Percentiles rank a stretch among this genome's conserved stretches.
phyloP scores from a whole-genome alignment of 2,329 filamentous ascomycete genomes.

The Diplodia corticola region DNA sequence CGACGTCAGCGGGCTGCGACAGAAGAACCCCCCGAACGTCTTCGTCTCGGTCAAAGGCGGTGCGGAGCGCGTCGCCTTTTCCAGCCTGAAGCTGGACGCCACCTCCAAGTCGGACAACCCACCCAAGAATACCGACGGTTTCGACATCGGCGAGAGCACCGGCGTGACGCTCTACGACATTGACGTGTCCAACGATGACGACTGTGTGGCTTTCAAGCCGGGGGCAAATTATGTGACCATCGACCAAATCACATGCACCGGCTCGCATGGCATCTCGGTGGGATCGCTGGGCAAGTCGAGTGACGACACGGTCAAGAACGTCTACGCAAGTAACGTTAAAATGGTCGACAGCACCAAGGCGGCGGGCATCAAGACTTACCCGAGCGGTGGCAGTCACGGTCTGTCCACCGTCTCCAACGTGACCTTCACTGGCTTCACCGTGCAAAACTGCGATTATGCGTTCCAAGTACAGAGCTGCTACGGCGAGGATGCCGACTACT shows the following conservation, averaged over 20 bases:
- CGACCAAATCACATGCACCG: constrained; percentile 46
- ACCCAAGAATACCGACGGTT: constrained; percentile 48
- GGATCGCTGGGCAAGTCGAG: constrained; percentile 47
- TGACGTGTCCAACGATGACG: constrained; percentile 45
- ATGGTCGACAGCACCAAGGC: constrained; percentile 49
- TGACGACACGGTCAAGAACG: constrained; percentile 46
- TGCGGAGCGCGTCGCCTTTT: constrained; percentile 40
- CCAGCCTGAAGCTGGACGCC: constrained; percentile 42
- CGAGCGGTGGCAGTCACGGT: constrained; percentile 40
- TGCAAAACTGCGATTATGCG: constrained; percentile 45
- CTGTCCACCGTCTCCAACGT: constrained; percentile 44
- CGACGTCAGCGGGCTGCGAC: constrained; percentile 39
- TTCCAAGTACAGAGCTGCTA: constrained; percentile 52
- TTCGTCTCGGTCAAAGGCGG: constrained; percentile 45
- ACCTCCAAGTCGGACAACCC: constrained; percentile 41
- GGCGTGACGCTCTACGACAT: constrained; percentile 42
- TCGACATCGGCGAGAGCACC: constrained; percentile 44
- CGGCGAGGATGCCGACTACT: constrained; percentile 21
- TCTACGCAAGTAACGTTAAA: constrained; percentile 43
- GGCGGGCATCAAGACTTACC: constrained; percentile 51
- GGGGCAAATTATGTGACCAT: constrained; percentile 45
- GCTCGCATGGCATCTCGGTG: constrained; percentile 49
- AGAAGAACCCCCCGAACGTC: constrained; percentile 49
- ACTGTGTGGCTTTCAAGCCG: constrained; percentile 50
- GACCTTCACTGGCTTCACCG: constrained; percentile 42